phyloP scores from a whole-genome alignment of 2,329 filamentous ascomycete species.

The Ramularia endophylla region DNA sequence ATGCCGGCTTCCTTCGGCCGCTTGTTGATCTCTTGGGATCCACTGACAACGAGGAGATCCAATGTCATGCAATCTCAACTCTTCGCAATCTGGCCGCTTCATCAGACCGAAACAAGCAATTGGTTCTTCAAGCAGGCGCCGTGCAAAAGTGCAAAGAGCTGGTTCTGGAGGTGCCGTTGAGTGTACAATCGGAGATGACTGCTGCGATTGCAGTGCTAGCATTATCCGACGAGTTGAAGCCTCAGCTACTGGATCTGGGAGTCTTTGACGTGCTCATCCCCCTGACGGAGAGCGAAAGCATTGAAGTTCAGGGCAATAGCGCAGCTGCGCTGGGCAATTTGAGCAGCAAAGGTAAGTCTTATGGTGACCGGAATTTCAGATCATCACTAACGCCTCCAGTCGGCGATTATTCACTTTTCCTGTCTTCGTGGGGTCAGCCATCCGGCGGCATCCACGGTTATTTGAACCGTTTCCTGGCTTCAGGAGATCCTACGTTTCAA shows the following conservation, averaged over 20 bases:
- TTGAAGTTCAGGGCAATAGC: slow-evolving; percentile 97
- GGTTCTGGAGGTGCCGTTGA: slow-evolving; percentile 85
- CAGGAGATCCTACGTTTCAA: slow-evolving; percentile 94
- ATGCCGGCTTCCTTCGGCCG: slow-evolving; percentile 90
- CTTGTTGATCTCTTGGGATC: slow-evolving; percentile 90
- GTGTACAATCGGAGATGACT: slow-evolving; percentile 98
- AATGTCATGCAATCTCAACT: slow-evolving; percentile 97
- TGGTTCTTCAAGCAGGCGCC: slow-evolving; percentile 93
- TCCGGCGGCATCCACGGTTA: slow-evolving; percentile 95
- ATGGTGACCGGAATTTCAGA: not conserved
- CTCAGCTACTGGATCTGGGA: slow-evolving; percentile 80
- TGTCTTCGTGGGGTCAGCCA: slow-evolving; percentile 87
- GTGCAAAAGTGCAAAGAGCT: slow-evolving; percentile 99
- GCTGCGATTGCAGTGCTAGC: slow-evolving; percentile 97
- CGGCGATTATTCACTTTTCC: slow-evolving; percentile 93
- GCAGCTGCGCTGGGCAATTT: slow-evolving; percentile 92
- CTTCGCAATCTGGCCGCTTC: slow-evolving; percentile 92
- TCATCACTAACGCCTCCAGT: slow-evolving; percentile 51
- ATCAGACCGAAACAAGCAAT: slow-evolving; percentile 94
- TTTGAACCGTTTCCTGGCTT: slow-evolving; percentile 83
- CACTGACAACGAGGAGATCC: slow-evolving; percentile 97
- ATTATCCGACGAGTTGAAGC: slow-evolving; percentile 90
- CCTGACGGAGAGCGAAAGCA: slow-evolving; percentile 88
- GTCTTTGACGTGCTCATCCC: slow-evolving; percentile 97
- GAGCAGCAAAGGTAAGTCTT: slow-evolving; percentile 78